Evolutionary conservation across 768 basidiomycete genomes (phyloP).

Genomic region (Hirschioporus abietinus): DNA sequence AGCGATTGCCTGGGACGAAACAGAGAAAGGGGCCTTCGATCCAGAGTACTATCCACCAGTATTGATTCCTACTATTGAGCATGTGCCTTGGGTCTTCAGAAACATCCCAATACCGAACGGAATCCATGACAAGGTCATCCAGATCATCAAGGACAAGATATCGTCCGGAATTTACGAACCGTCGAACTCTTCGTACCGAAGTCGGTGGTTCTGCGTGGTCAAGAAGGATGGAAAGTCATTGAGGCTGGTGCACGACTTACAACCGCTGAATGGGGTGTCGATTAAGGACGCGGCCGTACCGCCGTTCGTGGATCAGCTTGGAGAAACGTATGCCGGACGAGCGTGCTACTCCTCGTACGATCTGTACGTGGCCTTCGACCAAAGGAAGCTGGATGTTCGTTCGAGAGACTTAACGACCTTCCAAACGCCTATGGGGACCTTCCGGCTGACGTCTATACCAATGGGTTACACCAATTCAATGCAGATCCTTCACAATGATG

Average conservation of each 20-base stretch:
- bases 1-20: slow-evolving; percentile 35
- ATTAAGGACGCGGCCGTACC: slow-evolving; percentile 16
- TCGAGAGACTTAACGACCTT: slow-evolving; percentile 19
- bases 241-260: slow-evolving; percentile 15
- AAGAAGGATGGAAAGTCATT: slow-evolving; percentile 15
- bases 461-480: slow-evolving; percentile 18
- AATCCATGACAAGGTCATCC: slow-evolving; percentile 20
- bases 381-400: slow-evolving; percentile 2
- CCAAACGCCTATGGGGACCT: slow-evolving; percentile 12
- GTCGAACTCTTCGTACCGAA: slow-evolving; percentile 19
- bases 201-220: slow-evolving; percentile 23
- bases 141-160: slow-evolving; percentile 25
- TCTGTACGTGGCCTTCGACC: slow-evolving; percentile 16
- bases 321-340: slow-evolving; percentile 14
- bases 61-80: slow-evolving; percentile 28
- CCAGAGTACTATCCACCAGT: slow-evolving; percentile 30
- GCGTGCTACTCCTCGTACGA: slow-evolving; percentile 12
- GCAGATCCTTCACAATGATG: slow-evolving; percentile 28
- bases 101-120: slow-evolving; percentile 28
- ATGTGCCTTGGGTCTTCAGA: slow-evolving; percentile 27
- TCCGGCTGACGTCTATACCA: slow-evolving; percentile 10
- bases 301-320: slow-evolving; percentile 14
- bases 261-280: slow-evolving; percentile 16
- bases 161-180: slow-evolving; percentile 17
- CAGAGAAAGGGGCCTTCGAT: slow-evolving; percentile 28